Conservation (phyloP, 2,329 filamentous ascomycete species). For the Trichophyton mentagrophytes region DNA sequence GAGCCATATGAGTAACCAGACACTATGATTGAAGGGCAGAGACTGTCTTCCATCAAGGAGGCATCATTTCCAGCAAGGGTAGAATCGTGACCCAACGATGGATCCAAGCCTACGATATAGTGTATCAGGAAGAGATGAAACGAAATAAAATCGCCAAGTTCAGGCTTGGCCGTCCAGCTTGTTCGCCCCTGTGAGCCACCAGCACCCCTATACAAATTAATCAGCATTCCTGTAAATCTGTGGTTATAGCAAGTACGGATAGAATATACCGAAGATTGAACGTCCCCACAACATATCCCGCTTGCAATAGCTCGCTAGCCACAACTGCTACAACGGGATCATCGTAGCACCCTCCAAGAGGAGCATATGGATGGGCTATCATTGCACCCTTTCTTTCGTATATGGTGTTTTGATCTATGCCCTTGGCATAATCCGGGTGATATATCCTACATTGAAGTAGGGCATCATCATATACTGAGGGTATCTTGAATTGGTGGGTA, state of each 20-base stretch:
- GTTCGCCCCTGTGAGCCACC: slow-evolving; percentile 61
- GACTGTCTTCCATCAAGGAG: slow-evolving; percentile 13
- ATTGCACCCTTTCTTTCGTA: slow-evolving; percentile 42
- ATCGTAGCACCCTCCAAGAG: slow-evolving; percentile 73
- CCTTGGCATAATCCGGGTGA: slow-evolving; percentile 40
- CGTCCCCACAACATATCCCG: slow-evolving; percentile 65
- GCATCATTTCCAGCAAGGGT: background rate
- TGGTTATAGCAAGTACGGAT: background rate
- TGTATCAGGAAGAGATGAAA: slow-evolving; percentile 67
- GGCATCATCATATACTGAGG: slow-evolving; percentile 67
- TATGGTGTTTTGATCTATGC: slow-evolving; percentile 8
- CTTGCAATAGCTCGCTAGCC: slow-evolving; percentile 50
- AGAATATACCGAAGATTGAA: slow-evolving; percentile 73
- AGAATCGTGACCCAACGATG: no score
- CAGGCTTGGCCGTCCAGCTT: slow-evolving; percentile 74
- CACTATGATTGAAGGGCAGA: slow-evolving; percentile 40
- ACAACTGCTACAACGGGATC: slow-evolving; percentile 63
- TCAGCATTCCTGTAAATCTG: background rate
- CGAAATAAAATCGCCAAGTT: slow-evolving; percentile 69
- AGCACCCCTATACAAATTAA: slow-evolving; percentile 52
- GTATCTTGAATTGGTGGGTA: slow-evolving; percentile 56
- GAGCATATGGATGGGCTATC: slow-evolving; percentile 82
- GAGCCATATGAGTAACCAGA: slow-evolving; percentile 88
- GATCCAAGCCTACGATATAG: slow-evolving; percentile 52
- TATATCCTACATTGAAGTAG: slow-evolving; percentile 73